Conservation (phyloP, 2,329 filamentous ascomycete species). For the Scedosporium boydii region DNA sequence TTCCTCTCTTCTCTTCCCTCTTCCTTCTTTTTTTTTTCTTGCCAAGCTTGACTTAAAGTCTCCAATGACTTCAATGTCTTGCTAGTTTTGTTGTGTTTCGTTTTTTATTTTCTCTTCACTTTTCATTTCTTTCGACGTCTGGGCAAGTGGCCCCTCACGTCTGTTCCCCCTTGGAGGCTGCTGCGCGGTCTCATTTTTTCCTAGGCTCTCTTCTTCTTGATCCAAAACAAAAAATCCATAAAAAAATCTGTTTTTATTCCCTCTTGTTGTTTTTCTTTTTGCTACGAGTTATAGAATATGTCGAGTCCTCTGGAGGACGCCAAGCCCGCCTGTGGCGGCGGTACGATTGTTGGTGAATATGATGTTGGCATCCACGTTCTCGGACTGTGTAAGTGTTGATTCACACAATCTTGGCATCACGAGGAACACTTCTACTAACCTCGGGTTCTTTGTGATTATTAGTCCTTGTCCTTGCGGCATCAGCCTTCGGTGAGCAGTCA, state of each 20-base stretch:
- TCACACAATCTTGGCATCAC: background rate
- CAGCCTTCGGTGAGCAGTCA: constrained; percentile 23
- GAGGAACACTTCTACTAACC: constrained; percentile 6
- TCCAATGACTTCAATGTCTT: background rate
- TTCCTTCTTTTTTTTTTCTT: constrained; percentile 11
- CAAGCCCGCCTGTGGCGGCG: constrained; percentile 30
- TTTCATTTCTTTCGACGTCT: constrained; percentile 7
- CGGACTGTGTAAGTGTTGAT: constrained; percentile 29
- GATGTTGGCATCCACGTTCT: constrained; percentile 30
- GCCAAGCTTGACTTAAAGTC: constrained; percentile 10
- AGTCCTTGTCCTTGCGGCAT: constrained; percentile 31
- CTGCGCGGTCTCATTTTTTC: constrained; percentile 25
- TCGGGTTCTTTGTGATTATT: background rate
- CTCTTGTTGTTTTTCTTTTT: constrained; percentile 12
- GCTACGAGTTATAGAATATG: constrained; percentile 15
- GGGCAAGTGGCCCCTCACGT: constrained; percentile 5
- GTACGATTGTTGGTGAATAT: constrained; percentile 26
- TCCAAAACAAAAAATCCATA: background rate
- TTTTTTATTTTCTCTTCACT: constrained; percentile 7
- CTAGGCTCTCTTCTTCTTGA: background rate
- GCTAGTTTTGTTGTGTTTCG: background rate
- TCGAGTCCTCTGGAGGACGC: constrained; percentile 14
- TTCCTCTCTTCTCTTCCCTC: constrained; percentile 14
- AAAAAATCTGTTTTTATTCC: constrained; percentile 10
- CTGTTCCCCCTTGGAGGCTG: constrained; percentile 20